Conservation (phyloP, 371 early-diverging fungal species). For the Sporodiniella umbellata region DNA sequence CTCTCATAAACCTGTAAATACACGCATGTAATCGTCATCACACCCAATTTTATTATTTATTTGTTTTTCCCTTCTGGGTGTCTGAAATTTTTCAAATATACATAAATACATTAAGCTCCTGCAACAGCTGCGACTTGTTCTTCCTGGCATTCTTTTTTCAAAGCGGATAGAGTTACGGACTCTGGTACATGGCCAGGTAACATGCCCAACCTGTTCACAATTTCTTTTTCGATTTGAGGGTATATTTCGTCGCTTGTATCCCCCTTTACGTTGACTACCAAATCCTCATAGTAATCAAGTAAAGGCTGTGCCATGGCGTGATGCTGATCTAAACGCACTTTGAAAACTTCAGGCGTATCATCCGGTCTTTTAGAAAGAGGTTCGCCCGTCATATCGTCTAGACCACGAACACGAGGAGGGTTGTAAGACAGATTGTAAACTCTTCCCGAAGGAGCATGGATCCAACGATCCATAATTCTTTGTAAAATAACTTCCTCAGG, state of each 20-base stretch:
- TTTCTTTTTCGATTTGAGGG: slow-evolving; percentile 71
- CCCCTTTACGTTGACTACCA: slow-evolving; percentile 69
- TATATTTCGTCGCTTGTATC: slow-evolving; percentile 86
- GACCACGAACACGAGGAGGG: slow-evolving; percentile 82
- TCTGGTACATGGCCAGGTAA: slow-evolving; percentile 27
- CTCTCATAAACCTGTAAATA: background rate
- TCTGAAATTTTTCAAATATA: background rate
- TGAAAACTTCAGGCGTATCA: slow-evolving; percentile 87
- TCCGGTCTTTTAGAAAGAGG: slow-evolving; percentile 86
- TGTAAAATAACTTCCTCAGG: slow-evolving; percentile 88
- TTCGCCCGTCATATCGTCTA: slow-evolving; percentile 93
- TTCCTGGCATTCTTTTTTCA: slow-evolving; percentile 5
- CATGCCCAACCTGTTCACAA: slow-evolving; percentile 41
- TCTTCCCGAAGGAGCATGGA: slow-evolving; percentile 90
- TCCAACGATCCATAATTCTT: slow-evolving; percentile 93
- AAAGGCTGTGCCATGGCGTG: slow-evolving; percentile 73
- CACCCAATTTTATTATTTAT: too few relatives aligned
- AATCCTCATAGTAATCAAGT: slow-evolving; percentile 74
- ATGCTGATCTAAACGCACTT: slow-evolving; percentile 75
- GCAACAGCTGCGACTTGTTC: background rate
- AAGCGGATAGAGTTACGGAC: slow-evolving; percentile 2
- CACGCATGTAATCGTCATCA: background rate
- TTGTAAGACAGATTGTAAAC: slow-evolving; percentile 93
- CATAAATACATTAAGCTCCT: background rate
- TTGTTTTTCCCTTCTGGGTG: background rate